Percentiles rank a stretch among this genome's conserved stretches.
These are phyloP conservation scores for Coniochaeta ligniaria DNA, from an alignment of 2,329 filamentous ascomycete genomes.

Conservation along the genomic window DNA sequence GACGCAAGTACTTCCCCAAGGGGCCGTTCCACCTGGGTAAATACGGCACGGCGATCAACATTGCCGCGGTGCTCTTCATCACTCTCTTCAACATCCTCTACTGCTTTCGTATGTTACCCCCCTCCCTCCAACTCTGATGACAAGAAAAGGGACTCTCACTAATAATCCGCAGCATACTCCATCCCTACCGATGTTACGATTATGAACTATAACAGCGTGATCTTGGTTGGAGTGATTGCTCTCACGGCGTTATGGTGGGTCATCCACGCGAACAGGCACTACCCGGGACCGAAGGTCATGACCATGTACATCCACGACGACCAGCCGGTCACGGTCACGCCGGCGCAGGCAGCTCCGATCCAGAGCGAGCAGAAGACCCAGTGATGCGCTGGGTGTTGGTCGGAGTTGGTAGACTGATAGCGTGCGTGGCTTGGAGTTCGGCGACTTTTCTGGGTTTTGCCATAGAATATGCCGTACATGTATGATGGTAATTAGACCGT, in stretches of 20 bases:
- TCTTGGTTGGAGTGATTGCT: slow-evolving; percentile 39
- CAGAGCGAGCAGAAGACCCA: not conserved
- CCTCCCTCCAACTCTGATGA: not conserved
- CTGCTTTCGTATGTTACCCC: slow-evolving; percentile 43
- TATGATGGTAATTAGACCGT: not conserved
- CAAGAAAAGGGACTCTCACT: not conserved
- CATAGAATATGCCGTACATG: not conserved
- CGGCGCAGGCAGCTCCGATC: slow-evolving; percentile 2
- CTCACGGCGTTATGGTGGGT: slow-evolving; percentile 44
- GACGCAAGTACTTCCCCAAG: slow-evolving; percentile 40
- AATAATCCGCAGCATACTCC: slow-evolving; percentile 24
- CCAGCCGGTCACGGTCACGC: slow-evolving; percentile 7
- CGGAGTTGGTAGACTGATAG: not conserved
- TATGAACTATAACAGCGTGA: slow-evolving; percentile 50
- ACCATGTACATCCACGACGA: slow-evolving; percentile 32
- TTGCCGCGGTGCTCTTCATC: slow-evolving; percentile 43
- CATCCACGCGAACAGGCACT: slow-evolving; percentile 36
- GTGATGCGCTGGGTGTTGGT: not conserved
- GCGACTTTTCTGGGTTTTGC: not conserved
- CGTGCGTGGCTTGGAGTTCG: not conserved
- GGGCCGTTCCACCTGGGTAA: slow-evolving; percentile 48
- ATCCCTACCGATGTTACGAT: slow-evolving; percentile 30
- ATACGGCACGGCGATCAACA: slow-evolving; percentile 42
- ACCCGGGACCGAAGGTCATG: slow-evolving; percentile 43
- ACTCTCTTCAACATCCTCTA: slow-evolving; percentile 50